A percentile compares a stretch with the other conserved stretches of the same genome.
Evolutionary conservation across 352 stramenopile species (phyloP).

Genomic region (Phytophthora boehmeriae): DNA sequence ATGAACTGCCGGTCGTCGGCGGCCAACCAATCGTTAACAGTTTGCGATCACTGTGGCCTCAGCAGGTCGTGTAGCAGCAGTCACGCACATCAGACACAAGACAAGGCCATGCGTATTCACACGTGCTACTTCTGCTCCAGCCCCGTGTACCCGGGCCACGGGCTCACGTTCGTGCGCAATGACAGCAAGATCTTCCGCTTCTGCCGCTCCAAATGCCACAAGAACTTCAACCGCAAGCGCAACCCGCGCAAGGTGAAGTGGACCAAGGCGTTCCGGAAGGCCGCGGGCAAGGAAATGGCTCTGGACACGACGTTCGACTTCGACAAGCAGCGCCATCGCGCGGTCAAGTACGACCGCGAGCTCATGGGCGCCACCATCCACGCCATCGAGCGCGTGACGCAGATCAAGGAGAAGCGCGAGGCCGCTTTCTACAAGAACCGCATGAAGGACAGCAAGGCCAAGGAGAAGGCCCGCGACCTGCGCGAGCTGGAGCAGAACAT

Average conservation of each 20-base stretch:
- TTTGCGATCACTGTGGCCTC: no score
- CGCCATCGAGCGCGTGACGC: conserved; percentile 97
- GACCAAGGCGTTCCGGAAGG: conserved; percentile 99
- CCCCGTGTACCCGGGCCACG: conserved; percentile 99
- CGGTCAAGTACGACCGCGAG: conserved; percentile 99
- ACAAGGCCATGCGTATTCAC: conserved; percentile 94
- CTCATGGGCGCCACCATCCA: conserved; percentile 98
- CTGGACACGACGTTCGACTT: conserved; percentile 99
- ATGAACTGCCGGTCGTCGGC: no score
- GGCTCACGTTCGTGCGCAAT: conserved; percentile 99
- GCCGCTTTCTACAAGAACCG: conserved; percentile 97
- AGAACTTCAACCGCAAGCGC: conserved; percentile 99
- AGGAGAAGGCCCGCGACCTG: conserved; percentile 82
- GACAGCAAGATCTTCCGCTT: conserved; percentile 99
- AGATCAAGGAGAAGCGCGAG: conserved; percentile 98
- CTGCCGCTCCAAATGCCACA: conserved; percentile 99
- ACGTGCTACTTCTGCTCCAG: conserved; percentile 99
- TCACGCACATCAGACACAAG: conserved; percentile 7
- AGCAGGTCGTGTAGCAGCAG: conserved; percentile 18
- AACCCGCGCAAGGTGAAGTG: conserved; percentile 99
- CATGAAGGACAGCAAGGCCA: conserved; percentile 91
- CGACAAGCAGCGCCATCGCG: conserved; percentile 98
- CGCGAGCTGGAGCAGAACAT: conserved; percentile 89
- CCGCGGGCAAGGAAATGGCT: conserved; percentile 99
- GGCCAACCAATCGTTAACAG: no score